Conservation (phyloP, 805 yeast genomes). For the Candida jianshihensis region DNA sequence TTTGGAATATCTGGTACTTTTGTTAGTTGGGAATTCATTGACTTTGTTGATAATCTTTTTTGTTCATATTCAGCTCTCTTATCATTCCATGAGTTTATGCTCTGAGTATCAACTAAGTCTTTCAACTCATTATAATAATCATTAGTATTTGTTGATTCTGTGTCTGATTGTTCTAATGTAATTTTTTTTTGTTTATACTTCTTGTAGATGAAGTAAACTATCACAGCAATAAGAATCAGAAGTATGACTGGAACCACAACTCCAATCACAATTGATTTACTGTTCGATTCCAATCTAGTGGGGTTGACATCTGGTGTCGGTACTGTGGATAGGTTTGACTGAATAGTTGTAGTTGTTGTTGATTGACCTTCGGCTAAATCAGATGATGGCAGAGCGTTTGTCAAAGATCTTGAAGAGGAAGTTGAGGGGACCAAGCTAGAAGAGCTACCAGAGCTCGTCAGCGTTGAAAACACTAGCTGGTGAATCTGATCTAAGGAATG, state of each 20-base stretch:
- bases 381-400: too few relatives aligned
- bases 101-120: slow-evolving; percentile 15
- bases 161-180: neutral
- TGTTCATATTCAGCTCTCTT: slow-evolving; percentile 18
- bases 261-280: neutral
- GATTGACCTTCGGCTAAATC: too few relatives aligned
- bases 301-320: too few relatives aligned
- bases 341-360: neutral
- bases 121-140: slow-evolving; percentile 17
- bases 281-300: neutral
- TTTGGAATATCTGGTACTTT: neutral
- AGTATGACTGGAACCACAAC: slow-evolving; percentile 9
- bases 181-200: slow-evolving; percentile 1
- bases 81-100: slow-evolving; percentile 19
- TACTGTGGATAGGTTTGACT: too few relatives aligned
- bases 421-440: too few relatives aligned
- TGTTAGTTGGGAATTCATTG: neutral
- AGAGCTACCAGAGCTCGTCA: neutral
- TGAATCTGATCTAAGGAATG: slow-evolving; percentile 28
- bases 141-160: slow-evolving; percentile 7
- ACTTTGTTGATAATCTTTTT: neutral
- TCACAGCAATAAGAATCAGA: slow-evolving; percentile 11
- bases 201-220: slow-evolving; percentile 9
- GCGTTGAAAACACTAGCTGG: neutral
- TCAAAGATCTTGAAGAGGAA: too few relatives aligned